These are phyloP conservation scores for Antarctomyces pellizariae DNA, from an alignment of 495 filamentous ascomycete species.

Conservation along the genomic window DNA sequence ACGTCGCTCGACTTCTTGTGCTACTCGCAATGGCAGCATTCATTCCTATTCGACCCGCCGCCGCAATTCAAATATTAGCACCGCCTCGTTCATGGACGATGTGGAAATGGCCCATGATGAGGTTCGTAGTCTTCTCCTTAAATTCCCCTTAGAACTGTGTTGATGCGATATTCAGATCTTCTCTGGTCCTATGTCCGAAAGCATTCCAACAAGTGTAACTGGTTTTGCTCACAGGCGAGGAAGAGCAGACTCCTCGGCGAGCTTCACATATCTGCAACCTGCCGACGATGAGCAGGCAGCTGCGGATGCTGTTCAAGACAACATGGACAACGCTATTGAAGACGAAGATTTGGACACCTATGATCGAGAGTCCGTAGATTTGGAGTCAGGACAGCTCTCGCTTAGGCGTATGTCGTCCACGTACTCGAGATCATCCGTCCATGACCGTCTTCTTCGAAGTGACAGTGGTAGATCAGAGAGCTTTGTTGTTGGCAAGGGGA, in stretches of 20 bases:
- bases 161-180: constrained; percentile 38
- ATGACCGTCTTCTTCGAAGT: constrained; percentile 45
- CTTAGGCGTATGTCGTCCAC: constrained; percentile 29
- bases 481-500: constrained; percentile 29
- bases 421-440: constrained; percentile 28
- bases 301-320: constrained; percentile 11
- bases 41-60: constrained; percentile 22
- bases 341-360: constrained; percentile 10
- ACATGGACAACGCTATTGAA: constrained; percentile 8
- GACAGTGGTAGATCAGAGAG: constrained; percentile 34
- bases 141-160: neutral
- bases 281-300: constrained; percentile 31
- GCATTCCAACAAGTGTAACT: constrained; percentile 71
- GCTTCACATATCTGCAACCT: constrained; percentile 76
- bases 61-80: constrained; percentile 56
- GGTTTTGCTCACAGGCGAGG: constrained; percentile 65
- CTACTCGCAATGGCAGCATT: too few relatives aligned
- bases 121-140: constrained; percentile 14
- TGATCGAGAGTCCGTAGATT: constrained; percentile 14
- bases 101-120: constrained; percentile 99
- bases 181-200: constrained; percentile 82
- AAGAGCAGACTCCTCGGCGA: constrained; percentile 62
- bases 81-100: constrained; percentile 65
- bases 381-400: constrained; percentile 17
- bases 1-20: too few relatives aligned